Percentiles rank a stretch among this genome's conserved stretches.
phyloP scores from a whole-genome alignment of 1,284 basidiomycete genomes.

The Heterobasidion occidentale region DNA sequence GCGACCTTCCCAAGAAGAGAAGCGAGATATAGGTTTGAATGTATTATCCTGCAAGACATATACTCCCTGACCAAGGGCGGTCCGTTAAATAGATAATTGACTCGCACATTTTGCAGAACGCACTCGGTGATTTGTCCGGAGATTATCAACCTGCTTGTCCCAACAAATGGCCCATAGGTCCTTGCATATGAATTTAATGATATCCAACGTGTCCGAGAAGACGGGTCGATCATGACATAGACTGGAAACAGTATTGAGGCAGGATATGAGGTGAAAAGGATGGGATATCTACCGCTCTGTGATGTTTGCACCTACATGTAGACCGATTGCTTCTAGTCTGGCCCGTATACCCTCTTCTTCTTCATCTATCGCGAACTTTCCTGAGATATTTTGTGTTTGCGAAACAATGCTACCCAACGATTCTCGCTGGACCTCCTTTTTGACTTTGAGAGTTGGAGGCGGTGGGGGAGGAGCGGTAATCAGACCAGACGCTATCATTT shows the following conservation, averaged over 20 bases:
- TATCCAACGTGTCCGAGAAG: conserved; percentile 80
- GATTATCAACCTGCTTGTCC: conserved; percentile 94
- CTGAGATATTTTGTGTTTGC: conserved; percentile 16
- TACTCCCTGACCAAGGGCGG: conserved; percentile 56
- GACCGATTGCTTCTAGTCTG: conserved; percentile 76
- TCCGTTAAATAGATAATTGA: not conserved
- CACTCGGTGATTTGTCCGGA: conserved; percentile 90
- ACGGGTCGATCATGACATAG: conserved; percentile 69
- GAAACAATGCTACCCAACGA: conserved; percentile 41
- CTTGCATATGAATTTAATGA: conserved; percentile 94
- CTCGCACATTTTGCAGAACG: conserved; percentile 11
- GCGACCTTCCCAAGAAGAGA: conserved; percentile 74
- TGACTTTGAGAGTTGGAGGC: conserved; percentile 28
- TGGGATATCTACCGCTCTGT: conserved; percentile 62
- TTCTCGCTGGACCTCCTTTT: conserved; percentile 43
- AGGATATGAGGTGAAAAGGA: not conserved
- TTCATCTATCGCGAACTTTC: conserved; percentile 38
- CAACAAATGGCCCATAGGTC: conserved; percentile 85
- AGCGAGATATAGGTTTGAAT: conserved; percentile 76
- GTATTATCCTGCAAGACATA: conserved; percentile 90
- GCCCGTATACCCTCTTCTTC: conserved; percentile 66
- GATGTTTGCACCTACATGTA: conserved; percentile 82
- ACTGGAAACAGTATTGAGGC: conserved; percentile 27
- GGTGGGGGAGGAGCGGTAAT: conserved; percentile 38
- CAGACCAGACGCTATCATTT: conserved; percentile 70